Evolutionary conservation across 1,284 basidiomycete genomes (phyloP).

Genomic region (Ustilago esculenta): DNA sequence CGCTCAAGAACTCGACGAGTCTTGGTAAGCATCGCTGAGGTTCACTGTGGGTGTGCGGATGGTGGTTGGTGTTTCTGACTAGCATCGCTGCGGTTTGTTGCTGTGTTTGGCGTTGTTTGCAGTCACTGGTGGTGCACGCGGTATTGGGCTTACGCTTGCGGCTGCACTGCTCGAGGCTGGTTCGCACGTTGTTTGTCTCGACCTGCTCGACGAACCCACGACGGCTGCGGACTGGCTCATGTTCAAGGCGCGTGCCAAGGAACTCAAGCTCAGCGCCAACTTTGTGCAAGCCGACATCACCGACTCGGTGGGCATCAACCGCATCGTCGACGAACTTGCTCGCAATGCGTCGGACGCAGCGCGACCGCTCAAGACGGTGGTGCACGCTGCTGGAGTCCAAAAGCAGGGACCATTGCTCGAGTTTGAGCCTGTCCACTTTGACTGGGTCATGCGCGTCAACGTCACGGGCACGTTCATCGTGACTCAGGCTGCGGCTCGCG

Average conservation of each 20-base stretch:
- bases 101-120: too few species aligned
- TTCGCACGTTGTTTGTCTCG: slow-evolving; percentile 79
- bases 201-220: slow-evolving; percentile 75
- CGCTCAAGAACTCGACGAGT: slow-evolving; percentile 9
- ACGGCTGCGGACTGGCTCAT: slow-evolving; percentile 72
- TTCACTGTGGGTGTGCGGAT: too few species aligned
- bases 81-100: too few species aligned
- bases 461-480: slow-evolving; percentile 79
- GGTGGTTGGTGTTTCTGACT: too few species aligned
- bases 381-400: slow-evolving; percentile 80
- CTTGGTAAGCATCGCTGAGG: too few species aligned
- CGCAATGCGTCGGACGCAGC: slow-evolving; percentile 63
- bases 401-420: slow-evolving; percentile 74
- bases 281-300: slow-evolving; percentile 69
- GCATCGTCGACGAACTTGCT: slow-evolving; percentile 55
- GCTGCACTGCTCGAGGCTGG: slow-evolving; percentile 79
- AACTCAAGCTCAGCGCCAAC: slow-evolving; percentile 74
- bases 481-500: slow-evolving; percentile 78
- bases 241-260: slow-evolving; percentile 64
- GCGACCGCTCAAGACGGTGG: slow-evolving; percentile 74
- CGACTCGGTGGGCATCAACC: slow-evolving; percentile 69
- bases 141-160: slow-evolving; percentile 83
- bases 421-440: slow-evolving; percentile 76
- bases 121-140: slow-evolving; percentile 73
- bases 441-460: slow-evolving; percentile 76